A percentile compares a stretch with the other conserved stretches of the same genome.
phyloP scores from a whole-genome alignment of 225 moss, liverwort and hornwort genomes.

The Pseudisothecium myosuroides region DNA sequence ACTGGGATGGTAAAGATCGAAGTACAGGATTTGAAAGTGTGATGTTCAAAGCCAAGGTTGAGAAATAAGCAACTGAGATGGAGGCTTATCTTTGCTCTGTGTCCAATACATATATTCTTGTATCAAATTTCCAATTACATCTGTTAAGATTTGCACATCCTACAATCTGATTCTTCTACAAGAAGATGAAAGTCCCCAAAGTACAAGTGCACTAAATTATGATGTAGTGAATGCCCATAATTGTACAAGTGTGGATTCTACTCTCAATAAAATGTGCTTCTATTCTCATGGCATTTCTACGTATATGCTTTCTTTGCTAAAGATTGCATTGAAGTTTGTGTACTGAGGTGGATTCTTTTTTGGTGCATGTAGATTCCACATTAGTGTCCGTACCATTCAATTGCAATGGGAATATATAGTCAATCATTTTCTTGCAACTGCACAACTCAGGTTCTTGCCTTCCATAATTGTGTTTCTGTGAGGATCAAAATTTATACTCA shows the following conservation, averaged over 20 bases:
- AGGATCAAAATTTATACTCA: not conserved
- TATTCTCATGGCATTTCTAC: not conserved
- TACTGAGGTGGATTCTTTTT: not conserved
- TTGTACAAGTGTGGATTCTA: not conserved
- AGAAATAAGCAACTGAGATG: constrained; percentile 25
- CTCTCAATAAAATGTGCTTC: not conserved
- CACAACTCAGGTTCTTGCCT: not conserved
- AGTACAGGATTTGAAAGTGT: not conserved
- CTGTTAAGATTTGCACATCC: not conserved
- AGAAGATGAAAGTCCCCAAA: not conserved
- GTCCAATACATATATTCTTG: constrained; percentile 46
- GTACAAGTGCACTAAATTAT: not conserved
- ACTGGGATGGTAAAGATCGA: not conserved
- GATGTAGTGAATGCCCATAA: not conserved
- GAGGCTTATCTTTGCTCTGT: constrained; percentile 93
- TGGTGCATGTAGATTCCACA: not conserved
- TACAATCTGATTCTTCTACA: not conserved
- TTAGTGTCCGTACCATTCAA: not conserved
- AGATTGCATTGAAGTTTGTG: not conserved
- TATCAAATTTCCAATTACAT: not conserved
- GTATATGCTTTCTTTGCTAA: not conserved
- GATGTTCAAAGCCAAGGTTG: not conserved
- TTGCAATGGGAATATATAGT: not conserved
- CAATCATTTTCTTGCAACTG: not conserved
- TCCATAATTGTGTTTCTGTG: not conserved